A percentile compares a stretch with the other conserved stretches of the same genome.
Conservation (phyloP, 306 rosid genomes). For the Hippophae tibetana region DNA sequence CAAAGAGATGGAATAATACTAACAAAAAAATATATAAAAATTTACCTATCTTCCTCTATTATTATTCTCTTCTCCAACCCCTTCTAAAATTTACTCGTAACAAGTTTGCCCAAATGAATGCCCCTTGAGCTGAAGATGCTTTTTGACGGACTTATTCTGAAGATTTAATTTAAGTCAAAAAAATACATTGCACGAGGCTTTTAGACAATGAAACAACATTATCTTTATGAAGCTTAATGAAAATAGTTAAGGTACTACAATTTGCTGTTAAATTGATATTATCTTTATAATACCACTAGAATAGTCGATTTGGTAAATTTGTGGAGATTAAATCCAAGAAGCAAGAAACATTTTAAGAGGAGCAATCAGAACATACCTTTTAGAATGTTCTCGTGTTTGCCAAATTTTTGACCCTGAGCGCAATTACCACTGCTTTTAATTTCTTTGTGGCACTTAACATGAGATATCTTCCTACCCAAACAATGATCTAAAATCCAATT, state of each 20-base stretch:
- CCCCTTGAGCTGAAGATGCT: background rate
- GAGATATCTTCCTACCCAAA: slow-evolving; percentile 50
- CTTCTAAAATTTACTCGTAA: too few relatives aligned
- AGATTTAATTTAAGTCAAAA: background rate
- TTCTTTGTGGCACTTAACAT: slow-evolving; percentile 96
- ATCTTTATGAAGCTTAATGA: background rate
- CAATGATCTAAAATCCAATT: slow-evolving; percentile 4
- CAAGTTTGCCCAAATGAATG: slow-evolving; percentile 6
- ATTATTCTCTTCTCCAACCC: too few relatives aligned
- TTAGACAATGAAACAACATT: background rate
- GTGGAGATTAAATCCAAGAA: slow-evolving; percentile 95
- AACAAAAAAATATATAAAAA: too few relatives aligned
- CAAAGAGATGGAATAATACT: too few relatives aligned
- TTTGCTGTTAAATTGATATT: slow-evolving; percentile 17
- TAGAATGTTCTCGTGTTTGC: slow-evolving; percentile 98
- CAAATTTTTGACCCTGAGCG: slow-evolving; percentile 94
- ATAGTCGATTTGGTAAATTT: slow-evolving; percentile 96
- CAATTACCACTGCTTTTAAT: slow-evolving; percentile 97
- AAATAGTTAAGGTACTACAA: background rate
- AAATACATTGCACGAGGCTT: background rate
- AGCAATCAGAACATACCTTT: slow-evolving; percentile 90
- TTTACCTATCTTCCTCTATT: too few relatives aligned
- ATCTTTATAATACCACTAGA: slow-evolving; percentile 18
- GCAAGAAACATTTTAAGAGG: slow-evolving; percentile 97
- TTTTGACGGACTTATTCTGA: background rate